Percentiles rank a stretch among this genome's conserved stretches.
Conservation (phyloP, 257 asterid species). For the Solanum piurae region DNA sequence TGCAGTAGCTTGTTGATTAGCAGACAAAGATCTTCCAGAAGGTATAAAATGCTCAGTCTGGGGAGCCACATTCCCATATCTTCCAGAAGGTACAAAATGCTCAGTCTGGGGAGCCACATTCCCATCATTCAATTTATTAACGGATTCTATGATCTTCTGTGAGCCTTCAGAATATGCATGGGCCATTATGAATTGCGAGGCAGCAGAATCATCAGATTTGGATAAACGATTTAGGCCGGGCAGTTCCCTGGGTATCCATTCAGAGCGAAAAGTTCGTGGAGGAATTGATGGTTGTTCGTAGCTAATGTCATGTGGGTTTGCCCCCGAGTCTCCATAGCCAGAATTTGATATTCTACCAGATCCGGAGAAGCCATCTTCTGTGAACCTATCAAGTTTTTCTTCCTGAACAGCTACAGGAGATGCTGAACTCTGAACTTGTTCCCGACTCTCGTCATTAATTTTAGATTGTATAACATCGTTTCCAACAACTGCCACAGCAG, state of each 20-base stretch:
- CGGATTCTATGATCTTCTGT: constrained; percentile 40
- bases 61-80: constrained; percentile 16
- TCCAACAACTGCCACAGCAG: constrained; percentile 20
- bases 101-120: constrained; percentile 23
- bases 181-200: constrained; percentile 40
- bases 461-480: constrained; percentile 18
- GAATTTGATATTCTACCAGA: constrained; percentile 24
- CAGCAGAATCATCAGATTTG: constrained; percentile 64
- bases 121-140: constrained; percentile 18
- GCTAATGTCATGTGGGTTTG: constrained; percentile 22
- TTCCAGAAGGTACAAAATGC: constrained; percentile 15
- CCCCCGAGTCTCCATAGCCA: constrained; percentile 27
- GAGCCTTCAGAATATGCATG: constrained; percentile 46
- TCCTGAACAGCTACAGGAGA: constrained; percentile 25
- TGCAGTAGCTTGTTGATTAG: constrained; percentile 11
- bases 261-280: constrained; percentile 56
- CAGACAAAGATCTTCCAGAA: constrained; percentile 14
- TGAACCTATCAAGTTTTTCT: constrained; percentile 24
- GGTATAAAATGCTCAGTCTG: constrained; percentile 20
- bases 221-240: constrained; percentile 51
- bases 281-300: constrained; percentile 41
- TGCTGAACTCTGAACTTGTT: constrained; percentile 12
- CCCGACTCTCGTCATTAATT: constrained; percentile 29
- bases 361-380: constrained; percentile 17
- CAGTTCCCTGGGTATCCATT: constrained; percentile 61